Percentiles rank a stretch among this genome's conserved stretches.
phyloP scores from a whole-genome alignment of 108 stramenopile genomes.

The Fragilaria radians region DNA sequence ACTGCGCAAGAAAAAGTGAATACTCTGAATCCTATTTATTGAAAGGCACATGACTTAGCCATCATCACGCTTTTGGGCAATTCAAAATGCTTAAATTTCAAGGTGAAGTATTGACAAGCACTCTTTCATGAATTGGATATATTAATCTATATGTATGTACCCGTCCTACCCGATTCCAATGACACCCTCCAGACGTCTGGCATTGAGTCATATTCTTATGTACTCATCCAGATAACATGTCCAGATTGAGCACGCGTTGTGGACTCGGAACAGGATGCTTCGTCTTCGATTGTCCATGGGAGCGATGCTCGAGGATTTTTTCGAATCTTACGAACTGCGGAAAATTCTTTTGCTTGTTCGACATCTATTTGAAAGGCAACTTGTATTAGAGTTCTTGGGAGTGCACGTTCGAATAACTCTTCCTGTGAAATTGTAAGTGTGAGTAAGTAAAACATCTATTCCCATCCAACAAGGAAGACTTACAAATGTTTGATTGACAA shows the following conservation, averaged over 20 bases:
- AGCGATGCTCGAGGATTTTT: slow-evolving; percentile 42
- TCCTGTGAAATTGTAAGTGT: slow-evolving; percentile 11
- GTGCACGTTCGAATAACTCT: slow-evolving; percentile 10
- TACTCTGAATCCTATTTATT: too few species aligned
- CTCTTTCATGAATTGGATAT: too few species aligned
- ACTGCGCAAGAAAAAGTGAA: too few species aligned
- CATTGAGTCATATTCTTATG: too few species aligned
- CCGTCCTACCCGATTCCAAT: too few species aligned
- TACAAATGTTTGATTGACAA: slow-evolving; percentile 8
- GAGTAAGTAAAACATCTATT: slow-evolving; percentile 4
- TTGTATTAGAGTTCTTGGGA: slow-evolving; percentile 30
- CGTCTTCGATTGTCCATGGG: slow-evolving; percentile 48
- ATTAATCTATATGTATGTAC: too few species aligned
- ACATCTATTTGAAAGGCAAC: slow-evolving; percentile 52
- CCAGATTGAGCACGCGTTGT: slow-evolving; percentile 34
- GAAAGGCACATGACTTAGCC: too few species aligned
- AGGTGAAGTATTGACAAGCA: too few species aligned
- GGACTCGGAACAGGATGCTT: slow-evolving; percentile 17
- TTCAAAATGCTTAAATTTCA: too few species aligned
- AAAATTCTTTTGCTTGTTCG: slow-evolving; percentile 24
- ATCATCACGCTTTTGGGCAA: too few species aligned
- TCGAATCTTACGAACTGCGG: slow-evolving; percentile 28
- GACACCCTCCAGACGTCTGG: too few species aligned
- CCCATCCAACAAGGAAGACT: background rate
- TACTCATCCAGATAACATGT: slow-evolving; percentile 46